phyloP scores from a whole-genome alignment of 163 green algal genomes.

The Scenedesmus sp. region DNA sequence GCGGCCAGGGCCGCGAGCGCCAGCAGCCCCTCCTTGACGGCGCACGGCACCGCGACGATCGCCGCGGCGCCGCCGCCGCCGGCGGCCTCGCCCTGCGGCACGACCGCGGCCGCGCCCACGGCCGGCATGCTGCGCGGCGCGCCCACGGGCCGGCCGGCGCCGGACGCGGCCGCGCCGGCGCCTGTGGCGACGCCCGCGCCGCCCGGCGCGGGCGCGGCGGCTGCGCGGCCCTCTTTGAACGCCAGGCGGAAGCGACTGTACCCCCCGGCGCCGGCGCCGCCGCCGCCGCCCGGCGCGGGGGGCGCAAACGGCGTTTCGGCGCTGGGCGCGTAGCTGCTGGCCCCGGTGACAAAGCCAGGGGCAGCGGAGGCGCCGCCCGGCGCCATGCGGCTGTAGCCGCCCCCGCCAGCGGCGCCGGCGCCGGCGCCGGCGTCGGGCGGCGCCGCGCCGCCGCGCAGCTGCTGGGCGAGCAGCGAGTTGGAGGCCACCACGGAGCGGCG shows the following conservation, averaged over 20 bases:
- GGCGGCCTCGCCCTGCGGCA: background rate
- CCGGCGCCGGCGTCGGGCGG: background rate
- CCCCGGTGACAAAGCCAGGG: background rate
- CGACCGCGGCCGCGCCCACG: slow-evolving; percentile 25
- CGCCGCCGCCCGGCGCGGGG: no score
- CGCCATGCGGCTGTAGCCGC: background rate
- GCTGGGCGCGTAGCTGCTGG: no score
- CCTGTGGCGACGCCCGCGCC: background rate
- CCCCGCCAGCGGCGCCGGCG: background rate
- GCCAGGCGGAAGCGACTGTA: slow-evolving; percentile 10
- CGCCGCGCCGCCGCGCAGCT: slow-evolving; percentile 5
- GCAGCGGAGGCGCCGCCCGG: no score
- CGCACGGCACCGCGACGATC: background rate
- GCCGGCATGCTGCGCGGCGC: slow-evolving; percentile 21
- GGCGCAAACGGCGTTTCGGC: no score
- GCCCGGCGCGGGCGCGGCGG: background rate
- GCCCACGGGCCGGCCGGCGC: background rate
- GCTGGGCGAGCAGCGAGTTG: slow-evolving; percentile 21
- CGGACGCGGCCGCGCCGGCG: background rate
- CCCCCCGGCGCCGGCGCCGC: background rate
- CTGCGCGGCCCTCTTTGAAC: background rate
- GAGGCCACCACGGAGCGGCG: slow-evolving; percentile 3
- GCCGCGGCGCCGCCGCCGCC: background rate
- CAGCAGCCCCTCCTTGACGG: slow-evolving; percentile 20
- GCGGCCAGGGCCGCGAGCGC: slow-evolving; percentile 31